A percentile compares a stretch with the other conserved stretches of the same genome.
Conservation (phyloP, 2,329 filamentous ascomycete species). For the Ophiognomonia clavigignenti-juglandacearum region DNA sequence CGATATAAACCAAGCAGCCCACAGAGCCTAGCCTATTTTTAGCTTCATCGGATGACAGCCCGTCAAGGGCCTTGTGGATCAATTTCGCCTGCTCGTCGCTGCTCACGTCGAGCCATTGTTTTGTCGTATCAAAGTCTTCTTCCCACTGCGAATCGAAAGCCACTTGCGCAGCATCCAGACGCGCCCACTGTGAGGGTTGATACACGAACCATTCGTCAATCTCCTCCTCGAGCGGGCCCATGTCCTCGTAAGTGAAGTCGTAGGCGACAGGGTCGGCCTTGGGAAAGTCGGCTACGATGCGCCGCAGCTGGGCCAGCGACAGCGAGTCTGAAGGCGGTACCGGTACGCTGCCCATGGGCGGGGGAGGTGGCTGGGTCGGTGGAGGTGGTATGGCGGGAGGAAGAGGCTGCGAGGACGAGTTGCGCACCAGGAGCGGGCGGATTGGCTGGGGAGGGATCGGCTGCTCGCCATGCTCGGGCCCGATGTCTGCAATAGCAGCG, state of each 20-base stretch:
- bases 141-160: slow-evolving; percentile 76
- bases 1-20: slow-evolving; percentile 54
- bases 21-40: slow-evolving; percentile 48
- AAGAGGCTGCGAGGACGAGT: slow-evolving; percentile 22
- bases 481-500: slow-evolving; percentile 6
- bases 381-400: slow-evolving; percentile 14
- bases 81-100: slow-evolving; percentile 53
- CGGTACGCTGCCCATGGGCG: slow-evolving; percentile 15
- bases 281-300: slow-evolving; percentile 69
- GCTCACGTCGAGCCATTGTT: slow-evolving; percentile 63
- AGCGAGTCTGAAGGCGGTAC: slow-evolving; percentile 59
- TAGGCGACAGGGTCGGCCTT: slow-evolving; percentile 68
- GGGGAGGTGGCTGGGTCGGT: slow-evolving; percentile 21
- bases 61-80: slow-evolving; percentile 46
- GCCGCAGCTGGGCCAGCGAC: slow-evolving; percentile 68
- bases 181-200: slow-evolving; percentile 76
- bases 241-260: slow-evolving; percentile 77
- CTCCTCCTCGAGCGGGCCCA: slow-evolving; percentile 74
- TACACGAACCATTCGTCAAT: slow-evolving; percentile 98
- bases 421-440: slow-evolving; percentile 27
- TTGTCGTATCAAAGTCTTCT: slow-evolving; percentile 38
- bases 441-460: slow-evolving; percentile 4
- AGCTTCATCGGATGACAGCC: slow-evolving; percentile 36
- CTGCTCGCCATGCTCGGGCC: slow-evolving; percentile 3
- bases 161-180: slow-evolving; percentile 68